Evolutionary conservation across 306 rosid species (phyloP).

Genomic region (Ziziphus jujuba): DNA sequence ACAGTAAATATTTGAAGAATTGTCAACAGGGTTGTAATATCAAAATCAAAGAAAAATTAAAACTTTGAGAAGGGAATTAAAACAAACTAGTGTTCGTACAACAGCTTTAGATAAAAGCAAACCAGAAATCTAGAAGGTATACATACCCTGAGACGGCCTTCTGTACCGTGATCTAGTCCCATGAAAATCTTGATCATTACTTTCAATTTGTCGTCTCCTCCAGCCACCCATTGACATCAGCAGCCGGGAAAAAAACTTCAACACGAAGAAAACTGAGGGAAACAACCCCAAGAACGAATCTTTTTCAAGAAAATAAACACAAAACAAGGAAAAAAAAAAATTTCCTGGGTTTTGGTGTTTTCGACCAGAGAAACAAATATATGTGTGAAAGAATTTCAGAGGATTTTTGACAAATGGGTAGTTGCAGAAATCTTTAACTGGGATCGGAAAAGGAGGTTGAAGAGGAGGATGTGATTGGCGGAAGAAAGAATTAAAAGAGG

Average conservation of each 20-base stretch:
- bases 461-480: background rate
- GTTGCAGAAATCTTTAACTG: background rate
- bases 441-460: background rate
- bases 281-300: background rate
- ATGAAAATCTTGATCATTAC: conserved; percentile 41
- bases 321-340: background rate
- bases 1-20: no score
- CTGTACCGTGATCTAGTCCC: conserved; percentile 37
- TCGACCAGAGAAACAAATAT: no score
- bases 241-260: background rate
- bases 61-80: background rate
- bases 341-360: no score
- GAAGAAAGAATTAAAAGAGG: background rate
- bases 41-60: conserved; percentile 10
- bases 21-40: background rate
- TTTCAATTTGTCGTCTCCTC: conserved; percentile 48
- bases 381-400: background rate
- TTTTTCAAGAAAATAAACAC: conserved; percentile 1
- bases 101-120: background rate
- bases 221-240: conserved; percentile 52
- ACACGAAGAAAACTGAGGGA: background rate
- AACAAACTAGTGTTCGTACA: conserved; percentile 16
- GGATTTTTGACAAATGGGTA: conserved; percentile 1
- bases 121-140: background rate
- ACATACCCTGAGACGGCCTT: conserved; percentile 61